phyloP scores from a whole-genome alignment of 495 filamentous ascomycete genomes.

The Entonaema liquescens region DNA sequence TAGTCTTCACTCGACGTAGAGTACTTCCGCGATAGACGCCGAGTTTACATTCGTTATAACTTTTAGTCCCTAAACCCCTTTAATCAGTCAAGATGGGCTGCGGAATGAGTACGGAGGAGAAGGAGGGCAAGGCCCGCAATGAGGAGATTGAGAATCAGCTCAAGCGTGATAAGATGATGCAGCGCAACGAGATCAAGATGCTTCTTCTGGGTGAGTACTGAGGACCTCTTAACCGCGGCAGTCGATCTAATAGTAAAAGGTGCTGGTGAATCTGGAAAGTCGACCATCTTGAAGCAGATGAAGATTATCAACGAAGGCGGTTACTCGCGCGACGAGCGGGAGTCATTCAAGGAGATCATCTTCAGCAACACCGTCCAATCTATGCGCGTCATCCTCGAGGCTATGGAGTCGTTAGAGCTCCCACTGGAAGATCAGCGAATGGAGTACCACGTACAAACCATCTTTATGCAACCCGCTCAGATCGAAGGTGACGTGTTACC shows the following conservation, averaged over 20 bases:
- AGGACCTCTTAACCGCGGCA: constrained; percentile 14
- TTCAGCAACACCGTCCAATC: constrained; percentile 98
- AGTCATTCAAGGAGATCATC: constrained; percentile 95
- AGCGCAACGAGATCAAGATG: constrained; percentile 99
- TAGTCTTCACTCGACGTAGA: constrained; percentile 14
- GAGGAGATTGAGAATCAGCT: constrained; percentile 99
- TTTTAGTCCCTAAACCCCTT: constrained; percentile 36
- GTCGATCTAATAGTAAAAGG: constrained; percentile 60
- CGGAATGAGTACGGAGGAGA: constrained; percentile 99
- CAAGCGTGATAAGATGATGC: constrained; percentile 93
- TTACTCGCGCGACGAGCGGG: constrained; percentile 79
- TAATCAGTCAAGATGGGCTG: constrained; percentile 88
- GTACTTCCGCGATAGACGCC: constrained; percentile 16
- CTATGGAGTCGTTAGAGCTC: constrained; percentile 92
- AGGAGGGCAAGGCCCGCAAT: constrained; percentile 99
- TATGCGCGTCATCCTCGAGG: constrained; percentile 94
- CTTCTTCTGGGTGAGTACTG: constrained; percentile 84
- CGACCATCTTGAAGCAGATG: constrained; percentile 99
- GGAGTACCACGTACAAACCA: constrained; percentile 94
- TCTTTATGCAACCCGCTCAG: constrained; percentile 94
- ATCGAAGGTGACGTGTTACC: constrained; percentile 96
- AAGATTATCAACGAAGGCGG: constrained; percentile 86
- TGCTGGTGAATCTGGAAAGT: constrained; percentile 99
- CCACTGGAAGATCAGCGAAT: constrained; percentile 86
- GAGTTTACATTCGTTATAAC: constrained; percentile 25